These are phyloP conservation scores for Fusarium pininemorale DNA, from an alignment of 2,329 filamentous ascomycete genomes.

Conservation along the genomic window DNA sequence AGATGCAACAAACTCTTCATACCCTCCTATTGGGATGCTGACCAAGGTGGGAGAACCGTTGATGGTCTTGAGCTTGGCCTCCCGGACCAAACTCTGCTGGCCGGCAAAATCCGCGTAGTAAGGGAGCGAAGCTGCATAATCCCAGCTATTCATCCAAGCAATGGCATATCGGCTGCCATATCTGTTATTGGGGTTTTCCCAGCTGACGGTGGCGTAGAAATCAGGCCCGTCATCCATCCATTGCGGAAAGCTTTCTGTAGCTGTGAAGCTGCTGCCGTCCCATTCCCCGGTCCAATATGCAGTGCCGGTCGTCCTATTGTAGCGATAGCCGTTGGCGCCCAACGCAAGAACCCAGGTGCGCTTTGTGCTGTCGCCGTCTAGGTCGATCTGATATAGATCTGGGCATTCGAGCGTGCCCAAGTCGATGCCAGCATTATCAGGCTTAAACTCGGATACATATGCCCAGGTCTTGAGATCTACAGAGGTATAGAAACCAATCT, in stretches of 20 bases:
- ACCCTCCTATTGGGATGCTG: neutral
- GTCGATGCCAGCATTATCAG: neutral
- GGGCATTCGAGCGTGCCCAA: neutral
- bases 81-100: neutral
- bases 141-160: neutral
- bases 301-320: neutral
- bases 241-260: neutral
- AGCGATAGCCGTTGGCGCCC: neutral
- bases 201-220: neutral
- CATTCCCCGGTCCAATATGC: neutral
- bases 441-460: neutral
- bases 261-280: neutral
- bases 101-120: neutral
- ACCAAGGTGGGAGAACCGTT: neutral
- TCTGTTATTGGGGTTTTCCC: neutral
- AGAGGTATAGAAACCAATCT: neutral
- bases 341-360: neutral
- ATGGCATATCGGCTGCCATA: neutral
- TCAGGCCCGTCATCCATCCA: neutral
- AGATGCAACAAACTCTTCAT: fast-evolving
- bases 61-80: neutral
- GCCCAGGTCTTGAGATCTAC: neutral
- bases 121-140: neutral
- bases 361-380: neutral
- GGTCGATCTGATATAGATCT: neutral